Percentiles rank a stretch among this genome's conserved stretches.
Conservation (phyloP, 2,329 filamentous ascomycete species). For the Fusarium subtropicale region DNA sequence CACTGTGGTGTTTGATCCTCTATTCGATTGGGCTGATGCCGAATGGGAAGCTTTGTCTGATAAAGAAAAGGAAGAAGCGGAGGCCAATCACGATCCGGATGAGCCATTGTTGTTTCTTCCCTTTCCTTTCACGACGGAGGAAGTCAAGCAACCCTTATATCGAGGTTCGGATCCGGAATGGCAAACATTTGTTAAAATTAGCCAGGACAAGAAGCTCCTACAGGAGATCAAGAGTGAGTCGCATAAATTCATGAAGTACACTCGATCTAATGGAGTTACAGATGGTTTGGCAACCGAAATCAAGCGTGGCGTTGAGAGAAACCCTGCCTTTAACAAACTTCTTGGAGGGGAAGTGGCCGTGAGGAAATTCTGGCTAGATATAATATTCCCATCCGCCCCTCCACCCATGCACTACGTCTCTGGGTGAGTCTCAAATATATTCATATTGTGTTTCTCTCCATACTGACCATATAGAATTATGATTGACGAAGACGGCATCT, state of each 20-base stretch:
- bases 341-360: slow-evolving; percentile 62
- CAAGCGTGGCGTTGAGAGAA: slow-evolving; percentile 54
- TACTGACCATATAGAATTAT: slow-evolving; percentile 58
- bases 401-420: slow-evolving; percentile 70
- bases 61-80: slow-evolving; percentile 57
- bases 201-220: slow-evolving; percentile 62
- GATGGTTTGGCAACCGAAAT: slow-evolving; percentile 52
- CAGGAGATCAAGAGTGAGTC: slow-evolving; percentile 60
- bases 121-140: slow-evolving; percentile 68
- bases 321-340: slow-evolving; percentile 55
- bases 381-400: slow-evolving; percentile 68
- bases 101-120: slow-evolving; percentile 68
- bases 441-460: neutral
- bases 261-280: slow-evolving; percentile 35
- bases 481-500: slow-evolving; percentile 61
- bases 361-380: slow-evolving; percentile 68
- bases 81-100: slow-evolving; percentile 57
- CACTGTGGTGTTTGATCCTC: slow-evolving; percentile 59
- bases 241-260: neutral
- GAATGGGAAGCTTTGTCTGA: slow-evolving; percentile 57
- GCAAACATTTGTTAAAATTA: slow-evolving; percentile 69
- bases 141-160: slow-evolving; percentile 63
- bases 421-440: slow-evolving; percentile 61
- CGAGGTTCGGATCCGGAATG: slow-evolving; percentile 71
- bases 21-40: slow-evolving; percentile 57